Evolutionary conservation across 225 moss, liverwort and hornwort genomes (phyloP).

Genomic region (Takakia lepidozioides): DNA sequence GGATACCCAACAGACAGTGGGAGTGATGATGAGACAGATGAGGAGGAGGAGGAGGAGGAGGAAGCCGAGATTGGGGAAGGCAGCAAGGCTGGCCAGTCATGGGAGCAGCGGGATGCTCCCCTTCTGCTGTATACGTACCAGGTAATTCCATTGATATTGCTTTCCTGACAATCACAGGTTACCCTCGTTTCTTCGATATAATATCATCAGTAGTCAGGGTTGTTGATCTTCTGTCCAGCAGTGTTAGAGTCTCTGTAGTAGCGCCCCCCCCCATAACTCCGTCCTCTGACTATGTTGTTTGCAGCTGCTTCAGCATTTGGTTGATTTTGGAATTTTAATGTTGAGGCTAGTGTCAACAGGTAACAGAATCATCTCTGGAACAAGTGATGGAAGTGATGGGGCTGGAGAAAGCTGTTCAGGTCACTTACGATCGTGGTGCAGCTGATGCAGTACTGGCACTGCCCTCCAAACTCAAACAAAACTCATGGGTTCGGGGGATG

Average conservation of each 20-base stretch:
- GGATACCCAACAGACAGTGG: slow-evolving; percentile 35
- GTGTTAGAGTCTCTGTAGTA: too few relatives aligned
- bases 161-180: too few relatives aligned
- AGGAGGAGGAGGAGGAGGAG: slow-evolving; percentile 39
- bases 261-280: neutral
- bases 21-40: slow-evolving; percentile 48
- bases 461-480: slow-evolving; percentile 79
- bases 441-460: slow-evolving; percentile 89
- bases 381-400: slow-evolving; percentile 98
- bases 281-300: too few relatives aligned
- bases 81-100: slow-evolving; percentile 21
- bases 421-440: slow-evolving; percentile 84
- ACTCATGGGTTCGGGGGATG: slow-evolving; percentile 93
- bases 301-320: too few relatives aligned
- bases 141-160: slow-evolving; percentile 23
- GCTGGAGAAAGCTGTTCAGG: slow-evolving; percentile 70
- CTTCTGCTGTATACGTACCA: slow-evolving; percentile 73
- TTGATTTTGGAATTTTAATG: neutral
- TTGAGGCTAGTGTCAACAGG: slow-evolving; percentile 31
- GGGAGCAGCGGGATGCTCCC: slow-evolving; percentile 61
- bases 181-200: too few relatives aligned
- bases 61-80: slow-evolving; percentile 25
- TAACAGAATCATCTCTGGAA: slow-evolving; percentile 75
- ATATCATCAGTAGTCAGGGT: too few relatives aligned
- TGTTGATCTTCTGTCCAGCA: too few relatives aligned